Evolutionary conservation across 805 yeast genomes (phyloP), one percentile per base, ranked within the genome.

Genomic region (Yarrowia sp.): DNA sequence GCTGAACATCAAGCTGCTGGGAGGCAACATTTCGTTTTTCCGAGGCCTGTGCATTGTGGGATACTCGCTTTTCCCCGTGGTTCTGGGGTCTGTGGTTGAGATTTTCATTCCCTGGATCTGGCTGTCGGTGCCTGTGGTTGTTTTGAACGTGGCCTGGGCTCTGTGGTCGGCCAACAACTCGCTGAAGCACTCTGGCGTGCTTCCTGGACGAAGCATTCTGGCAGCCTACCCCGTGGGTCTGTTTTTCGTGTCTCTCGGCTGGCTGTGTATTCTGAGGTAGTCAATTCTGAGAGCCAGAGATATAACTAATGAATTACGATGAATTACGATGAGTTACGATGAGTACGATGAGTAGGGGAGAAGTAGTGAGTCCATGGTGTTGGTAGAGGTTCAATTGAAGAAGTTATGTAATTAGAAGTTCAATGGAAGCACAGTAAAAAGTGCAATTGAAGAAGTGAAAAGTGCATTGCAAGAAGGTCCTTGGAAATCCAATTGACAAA

Each of bases 21-120:
- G 84, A 14, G 84, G 84, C 5, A 76, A 82, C 16, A 83, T 86
- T 38, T 84, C 88, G 2, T 85, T 83, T 68, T 77, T 86, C 76
- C 83, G 84, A 49, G 90, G 90, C 2, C 76, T 86, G 59, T 83
- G 87, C 64, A 85, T 88, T 27, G 80, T 85, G 6, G 91, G 91
- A 0, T 86, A 86, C 74, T 83, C 87, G 13, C 72, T 84, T 70
- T 86, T 86, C 72, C 91, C 91, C 10, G 76, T 86, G 36, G 80
- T 84, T 2, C 47, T 58, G 27, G 68, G 81, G 9, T 83, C 85
- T 0, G 81, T 84, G 10, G 55, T 80, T 4, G 62, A 84, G 24
- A 76, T 85, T 46, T 73, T 81, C 21, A 69, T 82, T 16, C 72
- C 79, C 65, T 71, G 83, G 14, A 65, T 84, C 6, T 73, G 90